phyloP scores from a whole-genome alignment of 768 basidiomycete genomes.

The Piloderma croceum region DNA sequence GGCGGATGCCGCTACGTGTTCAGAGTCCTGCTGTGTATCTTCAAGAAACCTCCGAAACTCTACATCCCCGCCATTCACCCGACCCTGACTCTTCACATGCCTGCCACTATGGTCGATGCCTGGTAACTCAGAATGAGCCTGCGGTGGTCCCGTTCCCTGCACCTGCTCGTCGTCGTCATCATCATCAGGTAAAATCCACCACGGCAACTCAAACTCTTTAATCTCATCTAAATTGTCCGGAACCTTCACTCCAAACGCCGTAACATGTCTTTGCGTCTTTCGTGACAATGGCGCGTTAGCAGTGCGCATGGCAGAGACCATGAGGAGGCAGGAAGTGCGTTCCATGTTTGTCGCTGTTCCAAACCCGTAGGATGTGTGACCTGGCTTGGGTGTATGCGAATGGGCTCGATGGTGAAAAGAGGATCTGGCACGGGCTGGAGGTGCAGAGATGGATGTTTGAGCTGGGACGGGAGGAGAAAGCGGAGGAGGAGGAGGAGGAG shows the following conservation, averaged over 20 bases:
- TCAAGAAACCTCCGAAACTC: too few relatives aligned
- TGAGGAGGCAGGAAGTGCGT: too few relatives aligned
- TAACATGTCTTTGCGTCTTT: constrained; percentile 47
- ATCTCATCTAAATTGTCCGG: constrained; percentile 41
- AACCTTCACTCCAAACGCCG: constrained; percentile 59
- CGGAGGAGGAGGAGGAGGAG: background rate
- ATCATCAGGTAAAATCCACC: constrained; percentile 36
- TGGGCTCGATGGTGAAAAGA: too few relatives aligned
- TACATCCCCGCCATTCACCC: too few relatives aligned
- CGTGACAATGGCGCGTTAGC: constrained; percentile 38
- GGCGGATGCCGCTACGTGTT: too few relatives aligned
- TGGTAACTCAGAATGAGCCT: too few relatives aligned
- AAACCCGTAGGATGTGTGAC: too few relatives aligned
- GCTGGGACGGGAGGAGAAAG: background rate
- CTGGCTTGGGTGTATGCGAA: too few relatives aligned
- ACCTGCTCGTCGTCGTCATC: constrained; percentile 12
- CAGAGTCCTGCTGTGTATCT: too few relatives aligned
- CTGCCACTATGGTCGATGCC: too few relatives aligned
- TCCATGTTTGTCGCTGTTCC: too few relatives aligned
- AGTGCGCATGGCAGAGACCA: constrained; percentile 49
- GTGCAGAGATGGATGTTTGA: background rate
- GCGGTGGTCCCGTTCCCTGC: constrained; percentile 4
- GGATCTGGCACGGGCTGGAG: background rate
- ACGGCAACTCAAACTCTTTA: constrained; percentile 53
- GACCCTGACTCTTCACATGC: too few relatives aligned